Evolutionary conservation across 257 asterid genomes (phyloP), one percentile per base, ranked within the genome.

Genomic region (Solanum sejunctum): DNA sequence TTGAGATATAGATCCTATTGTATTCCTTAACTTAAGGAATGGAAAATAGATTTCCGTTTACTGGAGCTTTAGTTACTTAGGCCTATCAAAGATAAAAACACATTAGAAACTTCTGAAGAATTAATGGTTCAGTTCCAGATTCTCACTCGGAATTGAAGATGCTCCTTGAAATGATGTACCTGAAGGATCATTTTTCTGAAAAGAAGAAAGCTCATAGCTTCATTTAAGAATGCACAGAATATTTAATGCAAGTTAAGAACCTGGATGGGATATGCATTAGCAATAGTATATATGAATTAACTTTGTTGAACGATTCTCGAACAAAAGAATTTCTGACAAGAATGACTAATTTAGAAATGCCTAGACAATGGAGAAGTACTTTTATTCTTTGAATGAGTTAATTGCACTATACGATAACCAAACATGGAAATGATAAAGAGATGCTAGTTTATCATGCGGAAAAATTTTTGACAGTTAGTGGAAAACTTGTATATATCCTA

Each of bases 181-280:
- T 69, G 12, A 69, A 69, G 2, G 78, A 69, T 69, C 78, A 36
- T 26, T 45, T 69, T 67, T 17, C 28, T 39, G 26, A 69, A 69
- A 69, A 17, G 52, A 69, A 69, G 78, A 69, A 69, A 39, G 56
- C 91, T 90, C 73, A 47, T 69, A 69, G 26, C 52, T 58, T 61
- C 69, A 41, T 70, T 39, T 39, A 70, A 18, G 79, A 70, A 70
- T 70, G 54, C 28, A 70, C 54, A 41, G 54, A 70, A 67, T 67
- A 36, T 41, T 28, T 70, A 70, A 70, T 70, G 54, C 17, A 39
- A 39, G 17, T 70, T 41, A 70, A 70, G 54, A 70, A 70, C 28
- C 10, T 70, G 28, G 28, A 70, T 70, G 28, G 79, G 80, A n/a
- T 23, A 71, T 71, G 80, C 54, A 41, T 71, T 71, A 10, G 36